Base-by-base conservation (phyloP, 2,329 filamentous ascomycete genomes). In the Hypocrella siamensis region DNA sequence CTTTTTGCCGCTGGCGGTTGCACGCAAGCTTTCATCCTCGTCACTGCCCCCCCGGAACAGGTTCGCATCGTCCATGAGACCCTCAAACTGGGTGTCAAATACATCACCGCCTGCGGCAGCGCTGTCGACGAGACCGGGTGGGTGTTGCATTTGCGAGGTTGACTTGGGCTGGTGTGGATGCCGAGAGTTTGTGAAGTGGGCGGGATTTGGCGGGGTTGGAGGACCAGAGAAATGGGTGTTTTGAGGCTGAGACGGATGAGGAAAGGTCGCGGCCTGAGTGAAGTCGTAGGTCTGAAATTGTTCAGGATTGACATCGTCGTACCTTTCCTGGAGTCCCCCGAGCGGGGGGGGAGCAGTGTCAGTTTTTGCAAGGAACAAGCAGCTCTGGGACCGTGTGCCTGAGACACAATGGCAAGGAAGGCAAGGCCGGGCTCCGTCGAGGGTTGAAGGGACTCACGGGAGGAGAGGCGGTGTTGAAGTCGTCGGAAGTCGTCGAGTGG, bases 1-100 rank as follows among this genome's bases (percentile, higher is more conserved):
- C 9, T 65, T 68, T 45, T 73, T 67, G 5, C 67, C 67, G 1
- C 68, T 69, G 16, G 66, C 72, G 45, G n/a, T n/a, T n/a, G n/a
- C n/a, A n/a, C n/a, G n/a, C n/a, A 70, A 34, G 31, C 63, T 55
- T 28, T 67, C 68, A 18, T 68, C 69, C 9, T 71, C 68, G 24
- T 70, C 71, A 45, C 69, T 69, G 14, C 58, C 64, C 17, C 45
- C 52, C 25, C 47, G 50, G 15, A 31, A 40, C 29, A 45, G 44
- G 43, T 38, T 31, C 8, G 24, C 37, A 21, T 60, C 57, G 22
- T 57, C 58, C 22, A 43, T 34, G 14, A 52, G 51, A 8, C 49
- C 43, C 29, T 67, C 65, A 25, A 47, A 38, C 40, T 63, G 61
- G 35, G 35, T 30, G 11, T 36, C 37, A 19, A 41, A 38, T 19